Base-by-base conservation (phyloP, 306 rosid species). In the Vigna radiata region DNA sequence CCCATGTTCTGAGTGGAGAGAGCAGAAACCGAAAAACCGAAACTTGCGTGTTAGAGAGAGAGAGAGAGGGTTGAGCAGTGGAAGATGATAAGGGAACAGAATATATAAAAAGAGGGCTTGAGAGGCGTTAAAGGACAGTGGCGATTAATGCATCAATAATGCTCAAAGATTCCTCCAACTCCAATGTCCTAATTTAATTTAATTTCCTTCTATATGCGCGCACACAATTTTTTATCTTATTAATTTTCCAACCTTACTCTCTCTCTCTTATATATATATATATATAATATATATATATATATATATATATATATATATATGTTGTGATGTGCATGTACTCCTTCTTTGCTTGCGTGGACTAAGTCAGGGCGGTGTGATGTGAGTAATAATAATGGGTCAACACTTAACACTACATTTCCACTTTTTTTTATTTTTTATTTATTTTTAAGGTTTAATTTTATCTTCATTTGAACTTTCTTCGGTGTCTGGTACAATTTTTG, bases 91-190 rank as follows among this genome's bases (percentile, higher is more conserved):
- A 43, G 39, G 73, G 68, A 18, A 18, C 48, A 63, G 47, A 53
- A 62, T 71, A 75, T 72, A 82, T 86, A 83, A 88, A 85, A 85
- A 56, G 79, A 70, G 21, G 75, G 33, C 33, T 29, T 4, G 1
- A 79, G 29, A 50, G 63, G 56, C 1, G 16, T 29, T 18, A 59
- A 77, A 31, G 75, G 87, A 78, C 84, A 78, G 82, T 82, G 58
- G 83, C 85, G 62, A 77, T 71, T 55, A 60, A 59, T 65, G 65
- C 61, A 72, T 79, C 85, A 86, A 85, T 82, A 85, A 83, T 78
- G 77, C 6, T 19, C 9, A 56, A 56, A 72, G 94, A 90, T 88
- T 87, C 91, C 86, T 73, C 58, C 55, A 76, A 75, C 67, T 53
- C 62, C 69, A 46, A 14, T 9, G 50, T 52, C 73, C 46, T 55